These are phyloP conservation scores for Pyrus hybrid DNA, from an alignment of 331 rosid genomes.

Conservation along the genomic window DNA sequence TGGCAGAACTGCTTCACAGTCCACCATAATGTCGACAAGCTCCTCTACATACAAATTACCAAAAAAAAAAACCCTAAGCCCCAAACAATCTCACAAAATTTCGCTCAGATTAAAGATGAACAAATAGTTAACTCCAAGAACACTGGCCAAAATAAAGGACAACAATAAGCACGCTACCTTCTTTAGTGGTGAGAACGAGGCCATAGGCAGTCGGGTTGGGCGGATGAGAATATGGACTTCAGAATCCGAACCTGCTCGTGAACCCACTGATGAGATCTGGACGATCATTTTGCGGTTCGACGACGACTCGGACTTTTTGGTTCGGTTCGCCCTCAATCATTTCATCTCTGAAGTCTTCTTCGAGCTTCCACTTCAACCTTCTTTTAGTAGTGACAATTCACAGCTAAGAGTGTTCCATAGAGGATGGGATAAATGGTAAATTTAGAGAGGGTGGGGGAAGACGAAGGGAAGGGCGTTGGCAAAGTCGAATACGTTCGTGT, in stretches of 20 bases:
- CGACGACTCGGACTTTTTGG: not conserved
- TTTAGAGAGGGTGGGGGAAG: not conserved
- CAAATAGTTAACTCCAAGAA: no score
- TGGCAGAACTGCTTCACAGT: no score
- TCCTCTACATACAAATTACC: no score
- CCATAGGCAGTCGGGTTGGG: slow-evolving; percentile 16
- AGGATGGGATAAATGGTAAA: not conserved
- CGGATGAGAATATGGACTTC: slow-evolving; percentile 16
- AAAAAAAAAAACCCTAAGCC: no score
- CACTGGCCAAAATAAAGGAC: no score
- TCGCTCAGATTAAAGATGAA: no score
- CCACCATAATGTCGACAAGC: no score
- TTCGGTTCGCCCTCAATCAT: not conserved
- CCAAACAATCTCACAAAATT: no score
- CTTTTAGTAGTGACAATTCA: slow-evolving; percentile 1
- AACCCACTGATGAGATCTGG: slow-evolving; percentile 11
- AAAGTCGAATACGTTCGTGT: no score
- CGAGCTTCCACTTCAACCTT: slow-evolving; percentile 51
- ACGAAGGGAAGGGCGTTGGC: no score
- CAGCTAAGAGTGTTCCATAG: slow-evolving; percentile 22
- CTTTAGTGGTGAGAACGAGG: slow-evolving; percentile 25
- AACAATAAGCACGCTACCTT: slow-evolving; percentile 40
- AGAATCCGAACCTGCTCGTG: slow-evolving; percentile 13
- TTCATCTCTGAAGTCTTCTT: slow-evolving; percentile 17
- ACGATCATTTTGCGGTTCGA: not conserved